These are phyloP conservation scores for Neonectria faginata DNA, from an alignment of 2,329 filamentous ascomycete genomes.

Conservation along the genomic window DNA sequence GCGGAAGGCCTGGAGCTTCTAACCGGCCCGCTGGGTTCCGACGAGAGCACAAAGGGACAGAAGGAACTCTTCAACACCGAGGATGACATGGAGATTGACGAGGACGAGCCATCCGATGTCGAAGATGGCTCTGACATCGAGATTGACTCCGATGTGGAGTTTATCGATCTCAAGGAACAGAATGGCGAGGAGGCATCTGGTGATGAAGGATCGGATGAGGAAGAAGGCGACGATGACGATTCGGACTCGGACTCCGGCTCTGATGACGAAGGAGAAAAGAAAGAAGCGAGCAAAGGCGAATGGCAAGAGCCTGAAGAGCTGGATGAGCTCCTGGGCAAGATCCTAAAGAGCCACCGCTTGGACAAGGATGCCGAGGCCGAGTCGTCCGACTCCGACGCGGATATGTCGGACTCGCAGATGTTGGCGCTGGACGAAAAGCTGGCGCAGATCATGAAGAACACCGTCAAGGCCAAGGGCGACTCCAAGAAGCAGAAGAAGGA, in stretches of 20 bases:
- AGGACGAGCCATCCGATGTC: conserved; percentile 53
- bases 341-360: conserved; percentile 77
- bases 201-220: conserved; percentile 59
- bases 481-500: conserved; percentile 89
- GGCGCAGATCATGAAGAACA: conserved; percentile 85
- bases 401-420: conserved; percentile 98
- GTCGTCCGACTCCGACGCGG: conserved; percentile 72
- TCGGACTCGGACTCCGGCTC: conserved; percentile 54
- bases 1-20: conserved; percentile 75
- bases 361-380: conserved; percentile 70
- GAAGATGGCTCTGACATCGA: conserved; percentile 49
- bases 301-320: conserved; percentile 62
- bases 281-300: conserved; percentile 60
- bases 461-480: conserved; percentile 69
- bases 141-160: conserved; percentile 63
- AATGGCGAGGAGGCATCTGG: conserved; percentile 56
- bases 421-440: conserved; percentile 87
- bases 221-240: conserved; percentile 53
- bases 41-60: conserved; percentile 86
- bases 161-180: conserved; percentile 58
- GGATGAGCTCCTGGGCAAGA: conserved; percentile 80
- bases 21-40: conserved; percentile 77
- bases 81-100: conserved; percentile 67
- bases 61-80: conserved; percentile 84
- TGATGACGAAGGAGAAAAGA: conserved; percentile 55